Evolutionary conservation across 1,139 yeast species (phyloP).

Genomic region (Yamadazyma diospyri): DNA sequence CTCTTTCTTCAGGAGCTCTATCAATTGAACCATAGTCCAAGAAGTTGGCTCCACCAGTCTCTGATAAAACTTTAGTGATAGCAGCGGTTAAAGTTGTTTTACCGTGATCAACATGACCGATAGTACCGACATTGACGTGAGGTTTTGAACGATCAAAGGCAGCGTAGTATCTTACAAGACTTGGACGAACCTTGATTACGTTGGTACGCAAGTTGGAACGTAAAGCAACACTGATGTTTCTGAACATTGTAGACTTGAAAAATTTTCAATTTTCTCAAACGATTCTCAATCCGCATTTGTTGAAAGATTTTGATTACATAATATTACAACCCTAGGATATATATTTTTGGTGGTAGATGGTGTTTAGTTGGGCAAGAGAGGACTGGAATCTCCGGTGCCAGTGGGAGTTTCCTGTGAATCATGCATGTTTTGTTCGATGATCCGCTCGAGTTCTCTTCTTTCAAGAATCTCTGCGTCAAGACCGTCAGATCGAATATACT

Average conservation of each 20-base stretch:
- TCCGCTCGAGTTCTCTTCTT: constrained; percentile 30
- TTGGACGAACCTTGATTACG: constrained; percentile 14
- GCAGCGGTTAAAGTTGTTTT: constrained; percentile 98
- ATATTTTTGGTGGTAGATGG: too few relatives aligned
- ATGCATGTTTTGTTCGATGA: constrained; percentile 24
- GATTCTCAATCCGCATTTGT: too few relatives aligned
- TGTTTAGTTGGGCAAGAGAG: not conserved
- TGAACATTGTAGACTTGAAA: constrained; percentile 19
- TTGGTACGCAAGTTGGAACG: constrained; percentile 18
- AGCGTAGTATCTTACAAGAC: constrained; percentile 50
- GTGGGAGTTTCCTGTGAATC: not conserved
- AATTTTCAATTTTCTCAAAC: constrained; percentile 3
- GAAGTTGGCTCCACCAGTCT: constrained; percentile 88
- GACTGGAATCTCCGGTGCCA: not conserved
- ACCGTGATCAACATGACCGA: constrained; percentile 95
- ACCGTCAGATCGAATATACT: constrained; percentile 28
- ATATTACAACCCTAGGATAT: too few relatives aligned
- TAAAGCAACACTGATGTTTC: constrained; percentile 18
- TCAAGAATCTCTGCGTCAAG: constrained; percentile 28
- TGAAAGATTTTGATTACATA: too few relatives aligned
- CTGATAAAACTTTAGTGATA: constrained; percentile 89
- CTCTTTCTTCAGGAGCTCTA: constrained; percentile 99
- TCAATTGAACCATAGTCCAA: constrained; percentile 92
- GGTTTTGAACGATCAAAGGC: constrained; percentile 91
- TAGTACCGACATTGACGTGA: constrained; percentile 94